Conservation (phyloP, 2,329 filamentous ascomycete species). For the Stachybotrys chlorohalonatus region DNA sequence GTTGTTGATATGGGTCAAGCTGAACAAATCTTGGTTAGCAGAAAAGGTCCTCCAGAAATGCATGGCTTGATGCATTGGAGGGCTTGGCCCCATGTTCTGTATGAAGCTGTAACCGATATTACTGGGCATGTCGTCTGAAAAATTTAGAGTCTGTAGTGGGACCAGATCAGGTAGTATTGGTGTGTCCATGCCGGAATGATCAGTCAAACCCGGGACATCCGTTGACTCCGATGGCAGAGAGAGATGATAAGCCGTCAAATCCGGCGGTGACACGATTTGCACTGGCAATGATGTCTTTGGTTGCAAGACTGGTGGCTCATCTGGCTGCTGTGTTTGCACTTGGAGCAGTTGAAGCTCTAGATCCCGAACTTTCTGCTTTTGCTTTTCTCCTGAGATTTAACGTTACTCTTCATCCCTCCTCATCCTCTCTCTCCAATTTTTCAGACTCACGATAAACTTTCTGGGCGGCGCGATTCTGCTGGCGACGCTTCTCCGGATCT, state of each 20-base stretch:
- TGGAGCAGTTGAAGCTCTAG: slow-evolving; percentile 8
- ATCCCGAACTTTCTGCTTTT: slow-evolving; percentile 14
- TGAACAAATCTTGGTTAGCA: not conserved
- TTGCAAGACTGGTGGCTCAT: not conserved
- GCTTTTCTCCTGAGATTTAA: slow-evolving; percentile 14
- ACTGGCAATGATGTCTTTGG: not conserved
- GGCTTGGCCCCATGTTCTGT: not conserved
- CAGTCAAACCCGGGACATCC: not conserved
- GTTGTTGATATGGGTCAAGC: not conserved
- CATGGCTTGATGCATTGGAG: not conserved
- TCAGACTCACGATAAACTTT: slow-evolving; percentile 25
- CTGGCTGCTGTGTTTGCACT: not conserved
- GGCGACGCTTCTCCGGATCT: slow-evolving; percentile 14
- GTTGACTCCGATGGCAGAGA: not conserved
- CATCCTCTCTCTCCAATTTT: not conserved
- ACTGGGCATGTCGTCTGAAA: not conserved
- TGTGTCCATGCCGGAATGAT: not conserved
- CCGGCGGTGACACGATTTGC: slow-evolving; percentile 6
- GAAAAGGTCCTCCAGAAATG: not conserved
- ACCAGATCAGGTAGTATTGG: not conserved
- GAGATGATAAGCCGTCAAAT: not conserved
- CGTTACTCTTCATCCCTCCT: not conserved
- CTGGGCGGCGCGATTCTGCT: slow-evolving; percentile 29
- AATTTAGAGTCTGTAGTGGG: not conserved
- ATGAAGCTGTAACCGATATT: not conserved